Evolutionary conservation across 805 yeast genomes (phyloP).

Genomic region (Clavispora vitiphila): DNA sequence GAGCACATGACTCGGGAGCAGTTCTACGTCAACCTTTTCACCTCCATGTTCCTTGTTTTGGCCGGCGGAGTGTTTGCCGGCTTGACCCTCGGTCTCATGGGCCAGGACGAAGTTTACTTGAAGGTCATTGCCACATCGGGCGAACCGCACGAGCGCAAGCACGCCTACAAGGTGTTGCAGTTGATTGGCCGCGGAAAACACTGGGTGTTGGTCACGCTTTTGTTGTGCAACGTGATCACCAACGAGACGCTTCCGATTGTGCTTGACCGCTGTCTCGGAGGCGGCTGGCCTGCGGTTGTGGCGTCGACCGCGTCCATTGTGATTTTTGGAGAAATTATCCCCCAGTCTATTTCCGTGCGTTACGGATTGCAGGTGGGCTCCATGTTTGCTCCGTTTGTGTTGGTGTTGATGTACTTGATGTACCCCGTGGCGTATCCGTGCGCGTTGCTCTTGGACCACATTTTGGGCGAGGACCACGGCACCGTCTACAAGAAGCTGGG

Average conservation of each 20-base stretch:
- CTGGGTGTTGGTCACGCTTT: conserved; percentile 89
- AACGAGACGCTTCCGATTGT: conserved; percentile 94
- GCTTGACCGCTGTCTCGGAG: conserved; percentile 87
- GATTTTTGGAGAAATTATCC: conserved; percentile 93
- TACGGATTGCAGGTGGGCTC: conserved; percentile 92
- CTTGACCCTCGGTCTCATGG: conserved; percentile 92
- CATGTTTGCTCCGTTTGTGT: conserved; percentile 82
- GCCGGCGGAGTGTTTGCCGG: conserved; percentile 93
- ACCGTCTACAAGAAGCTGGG: conserved; percentile 91
- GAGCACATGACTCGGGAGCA: conserved; percentile 30
- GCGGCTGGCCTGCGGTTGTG: conserved; percentile 96
- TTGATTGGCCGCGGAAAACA: conserved; percentile 84
- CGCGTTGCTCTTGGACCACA: conserved; percentile 71
- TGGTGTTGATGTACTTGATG: conserved; percentile 77
- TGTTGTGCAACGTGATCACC: conserved; percentile 83
- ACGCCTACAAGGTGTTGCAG: conserved; percentile 66
- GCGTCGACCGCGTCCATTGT: conserved; percentile 91
- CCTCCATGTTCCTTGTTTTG: conserved; percentile 59
- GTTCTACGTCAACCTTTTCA: conserved; percentile 43
- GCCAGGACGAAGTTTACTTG: conserved; percentile 92
- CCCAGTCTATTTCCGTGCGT: conserved; percentile 88
- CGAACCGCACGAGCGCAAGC: conserved; percentile 56
- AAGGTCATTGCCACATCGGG: conserved; percentile 91
- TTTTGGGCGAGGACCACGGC: conserved; percentile 94
- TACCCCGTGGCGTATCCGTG: conserved; percentile 92